phyloP scores from a whole-genome alignment of 129 eudicot species.

The Calendula officinalis region DNA sequence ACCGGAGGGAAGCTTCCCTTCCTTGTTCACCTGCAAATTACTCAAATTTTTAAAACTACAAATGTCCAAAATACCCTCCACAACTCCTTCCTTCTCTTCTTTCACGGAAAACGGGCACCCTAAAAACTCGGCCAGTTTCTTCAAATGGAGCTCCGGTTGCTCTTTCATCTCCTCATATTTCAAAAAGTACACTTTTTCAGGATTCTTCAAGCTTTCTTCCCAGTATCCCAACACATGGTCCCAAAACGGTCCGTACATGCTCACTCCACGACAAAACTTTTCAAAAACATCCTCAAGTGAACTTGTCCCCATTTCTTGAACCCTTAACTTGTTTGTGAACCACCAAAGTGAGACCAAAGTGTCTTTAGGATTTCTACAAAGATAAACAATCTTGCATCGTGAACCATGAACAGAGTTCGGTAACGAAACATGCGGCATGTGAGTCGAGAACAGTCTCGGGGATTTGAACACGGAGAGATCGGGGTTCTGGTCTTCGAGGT shows the following conservation, averaged over 20 bases:
- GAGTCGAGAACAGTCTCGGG: constrained; percentile 46
- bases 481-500: constrained; percentile 15
- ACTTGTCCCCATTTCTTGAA: not conserved
- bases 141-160: constrained; percentile 29
- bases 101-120: constrained; percentile 43
- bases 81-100: constrained; percentile 38
- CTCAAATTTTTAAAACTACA: constrained; percentile 58
- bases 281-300: constrained; percentile 37
- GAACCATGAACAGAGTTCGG: constrained; percentile 32
- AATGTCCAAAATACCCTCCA: constrained; percentile 35
- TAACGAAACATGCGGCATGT: constrained; percentile 37
- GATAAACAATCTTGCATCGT: constrained; percentile 48
- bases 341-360: constrained; percentile 53
- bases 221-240: constrained; percentile 35
- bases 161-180: constrained; percentile 58
- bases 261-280: constrained; percentile 38
- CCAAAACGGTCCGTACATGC: constrained; percentile 53
- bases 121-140: constrained; percentile 46
- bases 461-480: constrained; percentile 21
- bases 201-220: constrained; percentile 33
- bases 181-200: constrained; percentile 38
- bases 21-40: constrained; percentile 50
- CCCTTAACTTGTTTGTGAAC: constrained; percentile 49
- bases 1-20: constrained; percentile 36
- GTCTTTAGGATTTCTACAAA: constrained; percentile 64